Conservation (phyloP, 1,284 basidiomycete genomes). For the Ustilago nuda region DNA sequence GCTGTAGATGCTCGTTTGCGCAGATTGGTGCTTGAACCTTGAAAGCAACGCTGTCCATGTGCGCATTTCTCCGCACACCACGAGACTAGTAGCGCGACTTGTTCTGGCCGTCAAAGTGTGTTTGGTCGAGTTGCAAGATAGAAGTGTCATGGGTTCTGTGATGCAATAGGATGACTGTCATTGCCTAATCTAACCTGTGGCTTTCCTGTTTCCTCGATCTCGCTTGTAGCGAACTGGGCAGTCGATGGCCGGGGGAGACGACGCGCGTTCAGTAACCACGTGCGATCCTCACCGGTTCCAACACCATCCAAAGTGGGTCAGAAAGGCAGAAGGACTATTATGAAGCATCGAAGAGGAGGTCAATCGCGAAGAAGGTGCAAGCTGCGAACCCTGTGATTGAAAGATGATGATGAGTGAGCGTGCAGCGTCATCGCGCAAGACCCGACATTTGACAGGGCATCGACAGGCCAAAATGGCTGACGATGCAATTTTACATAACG, state of each 20-base stretch:
- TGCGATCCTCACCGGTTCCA: background rate
- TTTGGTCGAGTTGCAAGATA: background rate
- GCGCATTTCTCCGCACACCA: background rate
- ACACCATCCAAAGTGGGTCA: background rate
- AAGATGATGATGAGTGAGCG: slow-evolving; percentile 15
- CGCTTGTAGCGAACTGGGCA: background rate
- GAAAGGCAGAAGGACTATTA: background rate
- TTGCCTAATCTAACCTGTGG: slow-evolving; percentile 5
- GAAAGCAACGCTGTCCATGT: slow-evolving; percentile 1
- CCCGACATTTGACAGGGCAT: slow-evolving; percentile 1
- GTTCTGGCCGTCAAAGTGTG: background rate
- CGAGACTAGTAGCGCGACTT: no score
- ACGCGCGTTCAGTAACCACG: slow-evolving; percentile 11
- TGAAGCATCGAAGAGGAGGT: background rate
- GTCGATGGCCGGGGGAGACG: slow-evolving; percentile 1
- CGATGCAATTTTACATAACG: slow-evolving; percentile 15
- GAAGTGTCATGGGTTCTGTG: background rate
- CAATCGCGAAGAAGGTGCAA: background rate
- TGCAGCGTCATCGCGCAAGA: slow-evolving; percentile 7
- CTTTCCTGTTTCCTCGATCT: background rate
- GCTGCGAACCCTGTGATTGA: background rate
- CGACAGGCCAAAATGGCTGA: slow-evolving; percentile 3
- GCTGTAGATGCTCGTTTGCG: slow-evolving; percentile 72
- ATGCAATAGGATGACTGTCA: background rate
- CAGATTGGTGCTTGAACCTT: slow-evolving; percentile 31